phyloP scores from a whole-genome alignment of 352 stramenopile genomes.

The Blastocystis hominis region DNA sequence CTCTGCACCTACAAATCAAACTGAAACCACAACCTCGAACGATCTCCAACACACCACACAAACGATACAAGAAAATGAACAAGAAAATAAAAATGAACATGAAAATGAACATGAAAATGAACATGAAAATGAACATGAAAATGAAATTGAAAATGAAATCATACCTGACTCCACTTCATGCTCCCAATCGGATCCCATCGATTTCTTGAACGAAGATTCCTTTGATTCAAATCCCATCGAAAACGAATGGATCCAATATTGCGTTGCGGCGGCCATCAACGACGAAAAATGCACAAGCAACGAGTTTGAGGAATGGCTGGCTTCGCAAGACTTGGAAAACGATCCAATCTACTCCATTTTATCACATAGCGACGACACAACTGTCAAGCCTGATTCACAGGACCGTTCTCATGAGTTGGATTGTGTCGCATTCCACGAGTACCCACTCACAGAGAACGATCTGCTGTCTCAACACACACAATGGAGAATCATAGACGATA shows the following conservation, averaged over 20 bases:
- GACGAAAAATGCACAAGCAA: background rate
- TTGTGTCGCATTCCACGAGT: background rate
- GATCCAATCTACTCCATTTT: background rate
- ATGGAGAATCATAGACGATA: background rate
- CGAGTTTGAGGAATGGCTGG: background rate
- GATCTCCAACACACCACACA: no score
- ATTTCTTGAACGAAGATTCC: background rate
- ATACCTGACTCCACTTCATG: no score
- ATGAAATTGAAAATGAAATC: no score
- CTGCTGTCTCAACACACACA: background rate
- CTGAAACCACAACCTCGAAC: no score
- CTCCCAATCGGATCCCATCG: no score
- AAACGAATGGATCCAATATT: background rate
- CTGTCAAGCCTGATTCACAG: background rate
- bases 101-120: no score
- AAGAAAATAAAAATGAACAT: no score
- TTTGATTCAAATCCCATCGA: background rate
- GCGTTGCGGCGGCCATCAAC: background rate
- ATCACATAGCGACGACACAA: background rate
- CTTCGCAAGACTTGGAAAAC: background rate
- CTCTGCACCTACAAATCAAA: no score
- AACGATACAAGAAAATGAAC: no score
- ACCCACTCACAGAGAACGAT: background rate
- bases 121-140: no score
- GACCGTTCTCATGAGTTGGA: background rate